These are phyloP conservation scores for Tulasnella sp. DNA, from an alignment of 768 basidiomycete species.

Conservation along the genomic window DNA sequence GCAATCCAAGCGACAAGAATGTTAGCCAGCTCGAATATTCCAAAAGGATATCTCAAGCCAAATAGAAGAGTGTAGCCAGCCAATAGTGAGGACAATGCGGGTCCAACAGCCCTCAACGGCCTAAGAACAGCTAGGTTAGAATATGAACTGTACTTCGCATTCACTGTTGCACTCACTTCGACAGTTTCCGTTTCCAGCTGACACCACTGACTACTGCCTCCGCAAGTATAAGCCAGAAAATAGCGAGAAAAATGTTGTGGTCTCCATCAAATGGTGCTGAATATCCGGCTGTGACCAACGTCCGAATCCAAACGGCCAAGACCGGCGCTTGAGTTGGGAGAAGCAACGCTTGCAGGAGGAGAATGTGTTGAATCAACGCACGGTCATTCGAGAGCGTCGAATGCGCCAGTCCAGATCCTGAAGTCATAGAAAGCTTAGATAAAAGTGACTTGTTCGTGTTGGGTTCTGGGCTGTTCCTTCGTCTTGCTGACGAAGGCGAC, in stretches of 20 bases:
- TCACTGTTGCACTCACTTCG: not conserved
- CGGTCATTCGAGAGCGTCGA: not conserved
- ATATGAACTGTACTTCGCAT: not conserved
- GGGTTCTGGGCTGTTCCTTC: not conserved
- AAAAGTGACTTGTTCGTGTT: not conserved
- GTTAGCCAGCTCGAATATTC: constrained; percentile 52
- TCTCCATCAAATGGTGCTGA: constrained; percentile 74
- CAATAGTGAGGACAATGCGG: not conserved
- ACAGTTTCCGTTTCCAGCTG: not conserved
- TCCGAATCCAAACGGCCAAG: constrained; percentile 82
- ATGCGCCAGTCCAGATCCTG: not conserved
- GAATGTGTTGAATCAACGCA: constrained; percentile 31
- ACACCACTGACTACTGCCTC: constrained; percentile 12
- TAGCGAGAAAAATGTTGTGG: constrained; percentile 32
- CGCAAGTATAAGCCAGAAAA: constrained; percentile 20
- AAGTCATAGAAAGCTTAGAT: not conserved
- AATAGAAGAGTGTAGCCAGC: constrained; percentile 17
- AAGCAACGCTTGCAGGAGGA: constrained; percentile 71
- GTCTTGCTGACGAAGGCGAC: not conserved
- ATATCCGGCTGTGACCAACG: constrained; percentile 65
- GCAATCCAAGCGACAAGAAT: constrained; percentile 33
- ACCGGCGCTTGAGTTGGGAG: constrained; percentile 67
- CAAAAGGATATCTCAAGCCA: constrained; percentile 55
- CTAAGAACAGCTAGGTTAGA: not conserved
- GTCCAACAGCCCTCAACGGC: not conserved